A percentile compares a stretch with the other conserved stretches of the same genome.
These are phyloP conservation scores for Symmetrospora coprosmae DNA, from an alignment of 768 basidiomycete genomes.

Conservation along the genomic window DNA sequence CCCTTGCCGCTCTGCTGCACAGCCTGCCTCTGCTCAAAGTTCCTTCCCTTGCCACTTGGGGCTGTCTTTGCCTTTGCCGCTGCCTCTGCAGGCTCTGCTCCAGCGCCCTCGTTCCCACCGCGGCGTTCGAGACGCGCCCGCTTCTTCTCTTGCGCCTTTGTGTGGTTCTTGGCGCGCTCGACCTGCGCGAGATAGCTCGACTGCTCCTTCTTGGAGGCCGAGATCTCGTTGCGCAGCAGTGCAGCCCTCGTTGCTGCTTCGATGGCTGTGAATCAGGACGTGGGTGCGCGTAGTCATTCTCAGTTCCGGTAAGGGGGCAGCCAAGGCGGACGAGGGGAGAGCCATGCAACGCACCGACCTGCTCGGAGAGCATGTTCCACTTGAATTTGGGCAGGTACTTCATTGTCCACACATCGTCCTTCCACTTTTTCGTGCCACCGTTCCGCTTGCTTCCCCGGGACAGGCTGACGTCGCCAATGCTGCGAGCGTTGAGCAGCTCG, in stretches of 20 bases:
- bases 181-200: constrained; percentile 86
- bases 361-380: constrained; percentile 97
- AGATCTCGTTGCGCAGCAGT: constrained; percentile 76
- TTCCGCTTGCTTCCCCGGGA: not conserved
- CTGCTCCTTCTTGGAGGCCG: constrained; percentile 76
- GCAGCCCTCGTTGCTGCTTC: constrained; percentile 79
- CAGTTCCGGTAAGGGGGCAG: too few relatives aligned
- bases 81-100: not conserved
- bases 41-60: not conserved
- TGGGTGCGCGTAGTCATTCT: too few relatives aligned
- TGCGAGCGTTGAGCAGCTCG: constrained; percentile 86
- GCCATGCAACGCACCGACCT: constrained; percentile 60
- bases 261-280: constrained; percentile 49
- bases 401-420: constrained; percentile 99
- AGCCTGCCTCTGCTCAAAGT: constrained; percentile 12
- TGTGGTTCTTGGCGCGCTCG: constrained; percentile 61
- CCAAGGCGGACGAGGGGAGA: not conserved
- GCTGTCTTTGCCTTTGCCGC: not conserved
- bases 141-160: constrained; percentile 28
- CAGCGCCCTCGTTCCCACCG: not conserved
- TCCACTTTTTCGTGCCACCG: constrained; percentile 38
- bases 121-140: not conserved
- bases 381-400: constrained; percentile 95
- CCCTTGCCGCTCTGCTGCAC: constrained; percentile 10
- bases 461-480: constrained; percentile 49